These are phyloP conservation scores for Auriscalpium microsporum DNA, from an alignment of 768 basidiomycete species.

Conservation along the genomic window DNA sequence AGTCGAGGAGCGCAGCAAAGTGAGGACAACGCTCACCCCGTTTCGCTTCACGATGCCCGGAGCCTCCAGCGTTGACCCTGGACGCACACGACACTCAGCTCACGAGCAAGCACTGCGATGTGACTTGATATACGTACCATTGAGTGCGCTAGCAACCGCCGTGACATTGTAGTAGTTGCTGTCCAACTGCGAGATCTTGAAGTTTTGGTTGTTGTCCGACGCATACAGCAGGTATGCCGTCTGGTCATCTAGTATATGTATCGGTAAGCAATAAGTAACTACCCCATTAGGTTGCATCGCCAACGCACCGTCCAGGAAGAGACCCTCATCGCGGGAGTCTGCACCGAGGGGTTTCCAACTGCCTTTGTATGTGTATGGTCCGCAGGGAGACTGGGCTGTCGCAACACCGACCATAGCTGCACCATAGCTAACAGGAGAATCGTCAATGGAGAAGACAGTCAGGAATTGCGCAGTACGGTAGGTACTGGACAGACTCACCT, in stretches of 20 bases:
- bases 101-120: not conserved
- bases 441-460: not conserved
- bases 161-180: slow-evolving; percentile 52
- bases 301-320: slow-evolving; percentile 44
- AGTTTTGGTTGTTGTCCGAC: slow-evolving; percentile 61
- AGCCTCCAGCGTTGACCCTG: slow-evolving; percentile 50
- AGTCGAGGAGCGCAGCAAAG: not conserved
- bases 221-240: slow-evolving; percentile 55
- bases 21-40: slow-evolving; percentile 26
- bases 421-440: slow-evolving; percentile 38
- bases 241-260: slow-evolving; percentile 20
- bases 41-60: slow-evolving; percentile 55
- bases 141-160: slow-evolving; percentile 35
- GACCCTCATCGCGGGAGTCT: slow-evolving; percentile 50
- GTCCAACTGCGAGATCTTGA: slow-evolving; percentile 53
- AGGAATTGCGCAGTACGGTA: not conserved
- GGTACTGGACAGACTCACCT: slow-evolving; percentile 30
- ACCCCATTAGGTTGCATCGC: not conserved
- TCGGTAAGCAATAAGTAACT: not conserved
- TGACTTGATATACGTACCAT: slow-evolving; percentile 25
- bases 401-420: slow-evolving; percentile 59
- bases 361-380: slow-evolving; percentile 47
- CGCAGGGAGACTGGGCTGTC: slow-evolving; percentile 48
- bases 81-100: not conserved
- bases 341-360: slow-evolving; percentile 51